phyloP scores from a whole-genome alignment of 441 rosid species.

The Rhodomyrtus psidioides region DNA sequence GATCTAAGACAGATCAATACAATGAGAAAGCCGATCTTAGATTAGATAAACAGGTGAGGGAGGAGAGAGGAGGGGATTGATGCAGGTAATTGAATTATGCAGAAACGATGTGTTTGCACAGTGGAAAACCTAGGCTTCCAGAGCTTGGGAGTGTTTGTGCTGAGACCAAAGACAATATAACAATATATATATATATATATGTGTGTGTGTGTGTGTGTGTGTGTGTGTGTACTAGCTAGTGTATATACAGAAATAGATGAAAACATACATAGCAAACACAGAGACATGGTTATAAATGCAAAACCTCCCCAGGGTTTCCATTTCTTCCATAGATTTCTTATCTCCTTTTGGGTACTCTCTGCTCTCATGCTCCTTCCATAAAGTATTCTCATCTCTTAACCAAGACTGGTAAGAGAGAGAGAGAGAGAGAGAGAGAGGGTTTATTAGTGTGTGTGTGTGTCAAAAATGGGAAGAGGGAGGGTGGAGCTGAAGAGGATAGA shows the following conservation, averaged over 20 bases:
- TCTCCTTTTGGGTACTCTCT: constrained; percentile 11
- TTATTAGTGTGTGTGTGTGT: background rate
- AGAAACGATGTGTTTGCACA: background rate
- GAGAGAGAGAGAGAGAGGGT: background rate
- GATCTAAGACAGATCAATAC: background rate
- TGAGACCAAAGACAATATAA: background rate
- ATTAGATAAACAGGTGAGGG: background rate
- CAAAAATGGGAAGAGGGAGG: constrained; percentile 53
- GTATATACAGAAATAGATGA: background rate
- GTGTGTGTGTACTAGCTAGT: too few species aligned
- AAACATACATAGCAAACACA: background rate
- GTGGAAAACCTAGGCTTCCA: background rate
- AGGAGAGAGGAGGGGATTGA: background rate
- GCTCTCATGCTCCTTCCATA: constrained; percentile 2
- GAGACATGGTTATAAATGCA: background rate
- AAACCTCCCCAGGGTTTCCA: constrained; percentile 16
- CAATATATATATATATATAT: background rate
- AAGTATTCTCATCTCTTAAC: constrained; percentile 22
- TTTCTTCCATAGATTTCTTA: constrained; percentile 5
- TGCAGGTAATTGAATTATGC: background rate
- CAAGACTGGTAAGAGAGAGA: constrained; percentile 17
- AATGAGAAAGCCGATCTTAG: background rate
- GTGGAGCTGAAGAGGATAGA: constrained; percentile 62
- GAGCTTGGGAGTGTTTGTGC: background rate
- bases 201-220: too few species aligned